Base-by-base conservation (phyloP, 2,329 filamentous ascomycete genomes). In the Sclerotinia borealis region DNA sequence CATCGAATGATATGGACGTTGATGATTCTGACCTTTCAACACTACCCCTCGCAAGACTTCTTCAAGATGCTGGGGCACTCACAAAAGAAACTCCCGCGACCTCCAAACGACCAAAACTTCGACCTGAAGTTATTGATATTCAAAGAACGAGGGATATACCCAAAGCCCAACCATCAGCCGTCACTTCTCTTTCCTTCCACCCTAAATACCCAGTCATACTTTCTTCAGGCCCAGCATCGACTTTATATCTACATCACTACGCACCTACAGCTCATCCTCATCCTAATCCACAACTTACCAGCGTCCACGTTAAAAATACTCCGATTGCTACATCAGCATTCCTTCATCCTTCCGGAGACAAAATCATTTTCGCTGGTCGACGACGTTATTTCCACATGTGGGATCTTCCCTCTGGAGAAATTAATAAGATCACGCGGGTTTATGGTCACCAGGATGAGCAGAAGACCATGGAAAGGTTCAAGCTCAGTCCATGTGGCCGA, bases 341-440 rank as follows among this genome's bases (percentile, higher is more conserved):
- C 76, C 80, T 92, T 63, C 84, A 83, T 31, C 85, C 89, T 5
- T 78, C 79, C 19, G 91, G 90, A 67, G 87, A 89, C 67, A 89
- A 89, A 70, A 89, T 99, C 68, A 91, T 96, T 76, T 90, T 97
- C 65, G 90, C 92, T 22, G 93, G 93, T 43, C 88, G 93, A 41
- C 86, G 95, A 56, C 87, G 87, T 67, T 98, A 92, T 79, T 97
- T 98, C 77, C 95, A 98, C 77, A 87, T 89, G 68, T 99, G 95
- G 95, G 88, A 98, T 72, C 83, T 99, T 29, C 81, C 88, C 49
- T 88, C 89, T 0, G 95, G 95, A 49, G 80, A 82, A 15, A 86
- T 99, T 55, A 89, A 93, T 72, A 96, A 96, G 77, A 84, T 96
- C 50, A 86, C 85, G 69, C 82, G 89, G 74, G 79, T 95, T 64